A percentile compares a stretch with the other conserved stretches of the same genome.
phyloP scores from a whole-genome alignment of 441 rosid genomes.

The Croton laevigatus region DNA sequence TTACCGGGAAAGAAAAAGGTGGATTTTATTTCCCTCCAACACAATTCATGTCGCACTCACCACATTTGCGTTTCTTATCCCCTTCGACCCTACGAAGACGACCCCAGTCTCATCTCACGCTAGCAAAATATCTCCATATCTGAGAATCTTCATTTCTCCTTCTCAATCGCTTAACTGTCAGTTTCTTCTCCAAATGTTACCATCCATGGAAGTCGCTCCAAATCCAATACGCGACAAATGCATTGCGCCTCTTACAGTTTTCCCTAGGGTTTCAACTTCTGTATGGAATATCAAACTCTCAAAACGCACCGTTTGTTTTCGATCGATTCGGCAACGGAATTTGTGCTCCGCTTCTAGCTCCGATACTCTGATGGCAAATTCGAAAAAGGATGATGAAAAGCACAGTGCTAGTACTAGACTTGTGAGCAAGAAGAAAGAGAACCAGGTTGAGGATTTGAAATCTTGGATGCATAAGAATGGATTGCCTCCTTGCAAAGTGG shows the following conservation, averaged over 20 bases:
- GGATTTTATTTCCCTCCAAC: slow-evolving; percentile 1
- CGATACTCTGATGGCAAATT: slow-evolving; percentile 46
- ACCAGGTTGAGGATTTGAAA: slow-evolving; percentile 62
- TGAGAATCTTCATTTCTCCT: background rate
- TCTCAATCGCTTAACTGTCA: background rate
- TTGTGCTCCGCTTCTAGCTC: slow-evolving; percentile 49
- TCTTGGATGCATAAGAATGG: slow-evolving; percentile 91
- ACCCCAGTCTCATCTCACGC: background rate
- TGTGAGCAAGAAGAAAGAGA: slow-evolving; percentile 38
- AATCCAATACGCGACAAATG: slow-evolving; percentile 36
- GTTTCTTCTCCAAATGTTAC: background rate
- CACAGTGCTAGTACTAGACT: background rate
- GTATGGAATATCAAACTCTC: slow-evolving; percentile 21
- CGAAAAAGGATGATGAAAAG: slow-evolving; percentile 38
- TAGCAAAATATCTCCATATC: background rate
- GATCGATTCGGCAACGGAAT: slow-evolving; percentile 29
- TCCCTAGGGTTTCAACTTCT: slow-evolving; percentile 36
- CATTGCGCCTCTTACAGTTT: slow-evolving; percentile 32
- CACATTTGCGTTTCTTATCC: background rate
- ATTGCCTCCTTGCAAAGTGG: slow-evolving; percentile 80
- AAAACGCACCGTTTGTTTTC: slow-evolving; percentile 31
- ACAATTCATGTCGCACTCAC: background rate
- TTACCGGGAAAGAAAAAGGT: too few species aligned
- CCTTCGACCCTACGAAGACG: background rate
- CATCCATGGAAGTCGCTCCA: slow-evolving; percentile 11